Percentiles rank a stretch among this genome's conserved stretches.
Evolutionary conservation across 805 yeast genomes (phyloP).

Genomic region (Cephaloascus albidus): DNA sequence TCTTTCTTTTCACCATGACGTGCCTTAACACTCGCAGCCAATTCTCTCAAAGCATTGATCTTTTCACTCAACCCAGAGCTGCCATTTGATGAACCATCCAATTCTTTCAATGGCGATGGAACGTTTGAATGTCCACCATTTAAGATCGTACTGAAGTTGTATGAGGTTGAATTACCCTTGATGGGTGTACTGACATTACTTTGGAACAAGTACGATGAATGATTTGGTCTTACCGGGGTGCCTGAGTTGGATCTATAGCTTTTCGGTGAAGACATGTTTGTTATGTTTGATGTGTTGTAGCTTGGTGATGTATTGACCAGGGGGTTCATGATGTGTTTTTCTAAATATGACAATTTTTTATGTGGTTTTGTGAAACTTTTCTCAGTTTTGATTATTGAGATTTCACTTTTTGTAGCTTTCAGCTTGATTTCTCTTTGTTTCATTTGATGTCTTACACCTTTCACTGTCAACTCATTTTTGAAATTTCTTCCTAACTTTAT

Average conservation of each 20-base stretch:
- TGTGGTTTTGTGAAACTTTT: neutral
- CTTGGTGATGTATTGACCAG: constrained; percentile 11
- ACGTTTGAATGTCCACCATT: neutral
- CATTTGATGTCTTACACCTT: neutral
- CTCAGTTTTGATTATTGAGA: neutral
- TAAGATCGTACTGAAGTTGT: neutral
- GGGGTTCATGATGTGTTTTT: neutral
- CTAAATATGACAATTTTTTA: neutral
- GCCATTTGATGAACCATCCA: neutral
- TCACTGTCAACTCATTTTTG: neutral
- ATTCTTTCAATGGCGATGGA: constrained; percentile 1
- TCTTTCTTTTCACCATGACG: neutral
- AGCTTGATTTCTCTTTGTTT: neutral
- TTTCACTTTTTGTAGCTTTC: neutral
- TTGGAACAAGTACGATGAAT: neutral
- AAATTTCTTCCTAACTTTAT: neutral
- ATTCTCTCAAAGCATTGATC: neutral
- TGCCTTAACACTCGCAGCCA: neutral
- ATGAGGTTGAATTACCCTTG: neutral
- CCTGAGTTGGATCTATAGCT: neutral
- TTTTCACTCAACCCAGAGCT: neutral
- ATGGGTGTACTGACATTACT: neutral
- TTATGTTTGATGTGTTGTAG: too few relatives aligned
- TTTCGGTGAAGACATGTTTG: too few relatives aligned
- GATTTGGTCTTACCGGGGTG: neutral